Evolutionary conservation across 371 early-diverging fungal genomes (phyloP).

Genomic region (Catenaria anguillulae): DNA sequence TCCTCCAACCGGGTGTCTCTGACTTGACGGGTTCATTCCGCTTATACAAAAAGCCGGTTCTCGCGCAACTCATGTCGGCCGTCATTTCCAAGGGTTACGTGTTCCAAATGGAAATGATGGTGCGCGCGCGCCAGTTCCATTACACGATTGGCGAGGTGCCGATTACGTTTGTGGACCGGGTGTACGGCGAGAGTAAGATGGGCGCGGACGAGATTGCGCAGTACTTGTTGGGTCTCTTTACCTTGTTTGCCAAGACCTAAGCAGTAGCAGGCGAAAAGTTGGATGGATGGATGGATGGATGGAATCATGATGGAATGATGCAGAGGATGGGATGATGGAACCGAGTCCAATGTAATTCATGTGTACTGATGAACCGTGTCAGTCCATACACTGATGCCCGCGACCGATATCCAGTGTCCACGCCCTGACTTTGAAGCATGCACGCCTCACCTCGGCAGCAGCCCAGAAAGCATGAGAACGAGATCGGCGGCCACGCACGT

Average conservation of each 20-base stretch:
- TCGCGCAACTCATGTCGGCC: conserved; percentile 66
- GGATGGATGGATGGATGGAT: too few species aligned
- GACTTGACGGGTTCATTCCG: conserved; percentile 96
- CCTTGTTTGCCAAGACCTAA: conserved; percentile 34
- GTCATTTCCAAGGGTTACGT: conserved; percentile 93
- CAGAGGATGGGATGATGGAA: too few species aligned
- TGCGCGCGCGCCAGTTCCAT: conserved; percentile 80
- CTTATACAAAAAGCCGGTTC: conserved; percentile 85
- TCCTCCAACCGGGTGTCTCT: conserved; percentile 80
- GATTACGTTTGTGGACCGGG: conserved; percentile 94
- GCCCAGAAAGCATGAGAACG: too few species aligned
- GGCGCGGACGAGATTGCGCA: conserved; percentile 87
- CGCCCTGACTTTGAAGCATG: too few species aligned
- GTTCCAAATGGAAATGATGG: conserved; percentile 99
- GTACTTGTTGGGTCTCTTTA: conserved; percentile 78
- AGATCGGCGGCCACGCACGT: too few species aligned
- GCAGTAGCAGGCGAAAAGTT: too few species aligned
- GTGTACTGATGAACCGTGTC: too few species aligned
- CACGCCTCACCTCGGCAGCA: too few species aligned
- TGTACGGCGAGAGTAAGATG: conserved; percentile 90
- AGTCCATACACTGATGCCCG: too few species aligned
- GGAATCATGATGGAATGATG: too few species aligned
- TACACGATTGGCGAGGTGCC: conserved; percentile 86
- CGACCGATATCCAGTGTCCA: too few species aligned
- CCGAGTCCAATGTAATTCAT: too few species aligned